phyloP scores from a whole-genome alignment of 495 filamentous ascomycete genomes.

The Penicillium salamii region DNA sequence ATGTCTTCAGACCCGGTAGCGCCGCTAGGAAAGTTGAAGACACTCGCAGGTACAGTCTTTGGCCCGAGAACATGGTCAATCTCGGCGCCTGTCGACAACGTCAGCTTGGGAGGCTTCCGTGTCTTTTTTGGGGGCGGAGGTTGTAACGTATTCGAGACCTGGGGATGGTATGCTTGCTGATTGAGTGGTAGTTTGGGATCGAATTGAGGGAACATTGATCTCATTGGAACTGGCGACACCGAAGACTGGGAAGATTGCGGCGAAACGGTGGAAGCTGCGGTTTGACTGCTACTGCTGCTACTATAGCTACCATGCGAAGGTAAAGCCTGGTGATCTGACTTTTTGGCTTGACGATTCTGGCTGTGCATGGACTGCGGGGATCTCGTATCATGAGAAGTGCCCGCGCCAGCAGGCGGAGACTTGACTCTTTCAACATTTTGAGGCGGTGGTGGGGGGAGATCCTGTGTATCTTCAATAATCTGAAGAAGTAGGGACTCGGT shows the following conservation, averaged over 20 bases:
- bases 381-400: conserved; percentile 10
- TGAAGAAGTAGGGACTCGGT: conserved; percentile 40
- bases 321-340: conserved; percentile 8
- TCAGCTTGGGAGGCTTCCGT: conserved; percentile 35
- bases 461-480: conserved; percentile 40
- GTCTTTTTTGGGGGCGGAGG: conserved; percentile 18
- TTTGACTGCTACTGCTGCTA: conserved; percentile 19
- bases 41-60: conserved; percentile 46
- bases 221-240: conserved; percentile 48
- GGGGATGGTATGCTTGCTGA: conserved; percentile 68
- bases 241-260: conserved; percentile 27
- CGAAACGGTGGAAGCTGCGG: conserved; percentile 39
- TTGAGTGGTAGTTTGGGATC: conserved; percentile 66
- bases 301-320: conserved; percentile 27
- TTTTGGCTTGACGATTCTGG: conserved; percentile 20
- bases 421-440: conserved; percentile 19
- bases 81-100: conserved; percentile 29
- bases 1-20: conserved; percentile 32
- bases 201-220: conserved; percentile 80
- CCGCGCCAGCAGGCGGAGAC: conserved; percentile 10
- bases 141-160: conserved; percentile 38
- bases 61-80: conserved; percentile 42
- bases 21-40: conserved; percentile 43
- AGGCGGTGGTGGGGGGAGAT: conserved; percentile 25
- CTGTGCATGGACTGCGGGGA: conserved; percentile 24